Percentiles rank a stretch among this genome's conserved stretches.
Conservation (phyloP, 371 early-diverging fungal species). For the Mucor irregularis region DNA sequence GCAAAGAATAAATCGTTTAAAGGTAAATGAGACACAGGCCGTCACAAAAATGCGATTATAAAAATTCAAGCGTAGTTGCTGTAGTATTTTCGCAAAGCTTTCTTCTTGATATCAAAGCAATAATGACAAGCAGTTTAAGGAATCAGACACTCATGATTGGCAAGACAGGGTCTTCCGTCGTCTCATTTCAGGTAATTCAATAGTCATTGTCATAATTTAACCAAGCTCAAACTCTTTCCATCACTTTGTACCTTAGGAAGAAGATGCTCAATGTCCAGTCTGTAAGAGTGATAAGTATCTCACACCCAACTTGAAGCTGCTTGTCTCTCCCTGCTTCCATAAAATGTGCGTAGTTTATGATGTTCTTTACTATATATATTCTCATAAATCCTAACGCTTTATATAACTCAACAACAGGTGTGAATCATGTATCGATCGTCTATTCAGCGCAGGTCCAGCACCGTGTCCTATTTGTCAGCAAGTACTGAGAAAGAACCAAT, state of each 20-base stretch:
- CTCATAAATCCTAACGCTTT: background rate
- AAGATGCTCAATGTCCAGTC: slow-evolving; percentile 91
- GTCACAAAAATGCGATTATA: background rate
- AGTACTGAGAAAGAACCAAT: slow-evolving; percentile 81
- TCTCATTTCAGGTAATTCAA: slow-evolving; percentile 42
- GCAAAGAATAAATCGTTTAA: too few species aligned
- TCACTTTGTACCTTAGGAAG: slow-evolving; percentile 31
- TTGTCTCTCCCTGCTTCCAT: slow-evolving; percentile 98
- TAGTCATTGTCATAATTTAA: background rate
- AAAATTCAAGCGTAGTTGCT: background rate
- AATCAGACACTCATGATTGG: slow-evolving; percentile 44
- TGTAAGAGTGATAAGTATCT: slow-evolving; percentile 96
- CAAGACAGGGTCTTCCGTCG: slow-evolving; percentile 44
- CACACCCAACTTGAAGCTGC: slow-evolving; percentile 89
- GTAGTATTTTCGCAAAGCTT: background rate
- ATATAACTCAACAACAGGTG: slow-evolving; percentile 63
- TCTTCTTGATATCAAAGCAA: background rate
- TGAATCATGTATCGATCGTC: slow-evolving; percentile 85
- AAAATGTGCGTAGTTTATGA: slow-evolving; percentile 71
- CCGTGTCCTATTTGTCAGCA: slow-evolving; percentile 92
- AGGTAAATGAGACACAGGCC: too few species aligned
- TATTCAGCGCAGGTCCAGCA: slow-evolving; percentile 85
- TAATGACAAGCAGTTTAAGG: slow-evolving; percentile 27
- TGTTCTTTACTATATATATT: background rate
- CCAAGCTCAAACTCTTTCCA: background rate